Evolutionary conservation across 1,284 basidiomycete species (phyloP), one percentile per base, ranked within the genome.

Genomic region (Malassezia sympodialis): DNA sequence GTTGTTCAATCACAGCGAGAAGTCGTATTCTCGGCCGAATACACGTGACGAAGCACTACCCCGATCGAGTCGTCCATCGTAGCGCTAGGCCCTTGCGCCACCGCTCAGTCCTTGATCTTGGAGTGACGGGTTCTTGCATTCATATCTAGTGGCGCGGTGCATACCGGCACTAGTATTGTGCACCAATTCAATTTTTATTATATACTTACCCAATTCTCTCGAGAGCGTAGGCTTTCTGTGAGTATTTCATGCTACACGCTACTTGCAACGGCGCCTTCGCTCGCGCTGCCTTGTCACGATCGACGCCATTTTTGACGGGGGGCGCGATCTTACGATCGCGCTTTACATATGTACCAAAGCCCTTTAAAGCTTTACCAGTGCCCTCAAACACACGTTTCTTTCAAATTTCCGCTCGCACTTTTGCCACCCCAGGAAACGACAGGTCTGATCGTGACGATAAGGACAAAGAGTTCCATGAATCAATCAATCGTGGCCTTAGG

Each of bases 401-500:
- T 15, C 35, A 37, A 4, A 37, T 21, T 37, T 34, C 51, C 1
- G n/a, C 42, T 27, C 55, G 49, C 19, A 6, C 8, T 7, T 47
- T 39, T 32, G 55, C 55, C 17, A 56, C 55, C 8, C 49, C 55
- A 5, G 6, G 41, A 2, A 26, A 51, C 10, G 28, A 6, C 19
- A 23, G 34, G 8, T 32, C 46, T 35, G 46, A 51, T n/a, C 53
- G 41, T 30, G 44, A 51, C 14, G 35, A 51, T 27, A 40, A 51
- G 34, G 17, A 45, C 19, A 51, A 46, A 43, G 63, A 65, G 14
- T 66, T 67, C 26, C 60, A 64, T 19, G 60, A 67, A 44, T 63
- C 59, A 1, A 56, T 69, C 48, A 61, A 69, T 51, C 58, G 61
- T 21, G 67, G 67, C 14, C 57, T 69, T 42, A 53, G 60, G 40